Base-by-base conservation (phyloP, 805 yeast species). In the Nakazawaea holstii region DNA sequence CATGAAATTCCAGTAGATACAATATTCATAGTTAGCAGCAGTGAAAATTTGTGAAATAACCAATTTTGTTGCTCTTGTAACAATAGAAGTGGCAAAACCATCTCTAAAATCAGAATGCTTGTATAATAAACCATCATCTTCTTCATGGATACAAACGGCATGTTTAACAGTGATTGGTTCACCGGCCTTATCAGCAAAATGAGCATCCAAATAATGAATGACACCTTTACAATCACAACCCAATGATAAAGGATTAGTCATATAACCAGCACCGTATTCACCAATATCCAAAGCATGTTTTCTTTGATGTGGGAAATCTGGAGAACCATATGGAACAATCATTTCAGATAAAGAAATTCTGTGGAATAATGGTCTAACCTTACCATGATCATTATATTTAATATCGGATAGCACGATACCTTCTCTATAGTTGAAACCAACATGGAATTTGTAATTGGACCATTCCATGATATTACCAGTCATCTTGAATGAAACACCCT, bases 161-260 rank as follows among this genome's bases (percentile, higher is more conserved):
- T 86, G 83, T 66, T 81, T 84, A 50, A 84, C 73, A 31, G 88
- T 80, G 54, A 80, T 69, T 49, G 89, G 82, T 20, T 77, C 82
- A 61, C 94, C 94, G 8, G 70, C 64, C 64, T 80, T 76, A 65
- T 79, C 80, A 31, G 82, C 73, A 60, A 84, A 82, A 64, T 79
- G 82, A n/a, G 87, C 91, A 66, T 86, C 91, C 66, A 86, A 62
- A 68, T 86, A 86, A 64, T 87, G 91, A 57, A 86, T 86, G 39
- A 80, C 88, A 62, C 94, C 94, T 65, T 86, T 85, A 71, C 94
- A 86, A 65, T 86, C 94, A 64, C 94, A 86, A 37, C 92, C 92
- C 47, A 85, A 74, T 17, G 84, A 69, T 54, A 86, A 73, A 31
- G 91, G 87, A 67, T 86, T 86, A 46, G 94, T 82, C 82, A 86